A percentile compares a stretch with the other conserved stretches of the same genome.
phyloP scores from a whole-genome alignment of 768 basidiomycete species.

The Leccinum truebloodii region DNA sequence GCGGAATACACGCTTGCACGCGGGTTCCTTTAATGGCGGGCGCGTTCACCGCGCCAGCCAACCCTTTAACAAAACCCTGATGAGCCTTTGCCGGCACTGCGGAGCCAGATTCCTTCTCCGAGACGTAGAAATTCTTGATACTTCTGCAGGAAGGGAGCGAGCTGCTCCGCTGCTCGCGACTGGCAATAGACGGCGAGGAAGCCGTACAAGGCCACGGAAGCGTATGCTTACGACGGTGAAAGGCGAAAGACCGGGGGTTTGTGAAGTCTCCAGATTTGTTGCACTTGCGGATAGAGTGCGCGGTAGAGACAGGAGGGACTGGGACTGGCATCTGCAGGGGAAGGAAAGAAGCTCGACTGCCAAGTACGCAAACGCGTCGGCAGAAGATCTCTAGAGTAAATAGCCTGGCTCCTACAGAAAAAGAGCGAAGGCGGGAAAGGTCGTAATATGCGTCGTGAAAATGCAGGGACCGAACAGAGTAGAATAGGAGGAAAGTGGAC shows the following conservation, averaged over 20 bases:
- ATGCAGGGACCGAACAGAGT: slow-evolving; percentile 23
- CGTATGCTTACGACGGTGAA: slow-evolving; percentile 56
- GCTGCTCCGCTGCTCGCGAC: slow-evolving; percentile 72
- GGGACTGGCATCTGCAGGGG: slow-evolving; percentile 84
- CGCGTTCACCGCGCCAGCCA: slow-evolving; percentile 76
- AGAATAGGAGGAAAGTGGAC: slow-evolving; percentile 32
- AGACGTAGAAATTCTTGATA: slow-evolving; percentile 64
- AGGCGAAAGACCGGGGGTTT: slow-evolving; percentile 42
- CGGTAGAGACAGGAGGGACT: slow-evolving; percentile 60
- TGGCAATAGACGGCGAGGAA: slow-evolving; percentile 63
- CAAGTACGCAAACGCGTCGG: slow-evolving; percentile 45
- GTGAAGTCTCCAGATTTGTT: slow-evolving; percentile 42
- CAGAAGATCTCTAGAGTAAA: slow-evolving; percentile 45
- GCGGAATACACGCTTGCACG: slow-evolving; percentile 86
- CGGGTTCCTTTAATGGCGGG: slow-evolving; percentile 81
- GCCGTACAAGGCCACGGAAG: slow-evolving; percentile 61
- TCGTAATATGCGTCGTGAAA: slow-evolving; percentile 79
- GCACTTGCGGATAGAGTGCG: slow-evolving; percentile 69
- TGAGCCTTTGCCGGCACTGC: slow-evolving; percentile 17
- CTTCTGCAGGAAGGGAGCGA: slow-evolving; percentile 73
- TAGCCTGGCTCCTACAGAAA: slow-evolving; percentile 39
- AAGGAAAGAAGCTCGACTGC: slow-evolving; percentile 43
- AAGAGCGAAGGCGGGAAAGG: slow-evolving; percentile 39
- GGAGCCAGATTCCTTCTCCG: slow-evolving; percentile 52
- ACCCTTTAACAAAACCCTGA: slow-evolving; percentile 73